Evolutionary conservation across 345 rosid genomes (phyloP), one percentile per base, ranked within the genome.

Genomic region (Salix purpurea): DNA sequence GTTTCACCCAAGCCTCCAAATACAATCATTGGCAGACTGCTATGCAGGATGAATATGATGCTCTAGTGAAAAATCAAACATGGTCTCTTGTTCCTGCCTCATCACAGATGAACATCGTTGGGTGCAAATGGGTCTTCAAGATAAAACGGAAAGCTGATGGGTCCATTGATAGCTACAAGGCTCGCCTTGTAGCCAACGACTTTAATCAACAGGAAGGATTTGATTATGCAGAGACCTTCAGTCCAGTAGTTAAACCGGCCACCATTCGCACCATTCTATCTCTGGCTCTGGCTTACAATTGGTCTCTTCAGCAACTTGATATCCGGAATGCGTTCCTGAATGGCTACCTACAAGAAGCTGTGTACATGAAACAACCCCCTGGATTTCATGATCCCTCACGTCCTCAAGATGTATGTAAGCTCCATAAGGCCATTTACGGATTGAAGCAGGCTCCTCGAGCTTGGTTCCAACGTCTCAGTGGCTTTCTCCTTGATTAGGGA

Each of bases 261-360:
- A 52, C 10, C 3, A 52, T 52, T 52, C 58, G 0, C 1, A 52
- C 10, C 6, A 52, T 52, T 8, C 1, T 52, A 0, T 52, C 23
- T 52, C 23, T 52, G 0, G 3, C 0, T 52, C 9, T 52, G 10
- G 19, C 23, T 1, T 52, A 0, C 19, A 52, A 19, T 1, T 19
- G 23, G 58, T 52, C 58, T 0, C 58, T 18, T 19, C 4, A 52
- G 6, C 3, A 52, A 0, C 58, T 52, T 52, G 58, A 52, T 52
- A 23, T 52, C 19, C 4, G 10, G 0, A 19, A 52, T 52, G 58
- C 4, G 0, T 52, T 52, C 58, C 2, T 52, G 9, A 52, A 52
- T 6, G 10, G 4, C 3, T 6, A 52, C 9, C 19, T 52, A 8
- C 3, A 52, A 52, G 10, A 52, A 52, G 2, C 4, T 0, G 3